Conservation (phyloP, 306 rosid genomes). For the apple (Malus domestica) region DNA sequence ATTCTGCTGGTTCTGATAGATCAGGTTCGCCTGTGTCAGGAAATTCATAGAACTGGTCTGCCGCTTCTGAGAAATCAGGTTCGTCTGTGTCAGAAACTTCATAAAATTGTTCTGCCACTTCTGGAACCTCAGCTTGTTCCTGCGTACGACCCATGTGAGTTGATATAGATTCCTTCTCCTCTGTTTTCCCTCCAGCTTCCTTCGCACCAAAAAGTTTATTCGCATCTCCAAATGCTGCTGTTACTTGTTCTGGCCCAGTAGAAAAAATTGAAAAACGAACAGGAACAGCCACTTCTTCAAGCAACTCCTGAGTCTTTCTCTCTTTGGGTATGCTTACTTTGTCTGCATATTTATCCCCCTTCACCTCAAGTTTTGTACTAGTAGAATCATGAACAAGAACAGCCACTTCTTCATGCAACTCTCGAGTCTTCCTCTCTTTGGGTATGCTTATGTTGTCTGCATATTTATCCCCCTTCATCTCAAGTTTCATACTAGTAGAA, state of each 20-base stretch:
- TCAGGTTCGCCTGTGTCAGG: slow-evolving; percentile 19
- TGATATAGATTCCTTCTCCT: slow-evolving; percentile 21
- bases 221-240: slow-evolving; percentile 22
- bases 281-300: slow-evolving; percentile 28
- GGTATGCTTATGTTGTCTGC: slow-evolving; percentile 20
- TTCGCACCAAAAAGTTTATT: slow-evolving; percentile 12
- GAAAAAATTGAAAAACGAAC: slow-evolving; percentile 30
- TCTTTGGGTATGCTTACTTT: slow-evolving; percentile 30
- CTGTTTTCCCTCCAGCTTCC: slow-evolving; percentile 29
- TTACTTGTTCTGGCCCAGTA: slow-evolving; percentile 30
- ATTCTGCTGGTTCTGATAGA: slow-evolving; percentile 26
- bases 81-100: slow-evolving; percentile 18
- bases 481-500: slow-evolving; percentile 1
- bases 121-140: slow-evolving; percentile 30
- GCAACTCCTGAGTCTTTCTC: slow-evolving; percentile 28
- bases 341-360: not conserved
- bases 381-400: slow-evolving; percentile 15
- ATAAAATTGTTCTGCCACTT: slow-evolving; percentile 34
- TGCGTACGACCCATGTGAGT: slow-evolving; percentile 27
- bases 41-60: slow-evolving; percentile 33
- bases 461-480: not conserved
- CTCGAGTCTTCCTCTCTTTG: slow-evolving; percentile 33
- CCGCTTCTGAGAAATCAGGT: slow-evolving; percentile 12
- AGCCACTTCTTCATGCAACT: slow-evolving; percentile 30
- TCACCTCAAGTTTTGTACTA: slow-evolving; percentile 28